Evolutionary conservation across 202 grass and related monocot genomes (phyloP).

Genomic region (Setaria viridis): DNA sequence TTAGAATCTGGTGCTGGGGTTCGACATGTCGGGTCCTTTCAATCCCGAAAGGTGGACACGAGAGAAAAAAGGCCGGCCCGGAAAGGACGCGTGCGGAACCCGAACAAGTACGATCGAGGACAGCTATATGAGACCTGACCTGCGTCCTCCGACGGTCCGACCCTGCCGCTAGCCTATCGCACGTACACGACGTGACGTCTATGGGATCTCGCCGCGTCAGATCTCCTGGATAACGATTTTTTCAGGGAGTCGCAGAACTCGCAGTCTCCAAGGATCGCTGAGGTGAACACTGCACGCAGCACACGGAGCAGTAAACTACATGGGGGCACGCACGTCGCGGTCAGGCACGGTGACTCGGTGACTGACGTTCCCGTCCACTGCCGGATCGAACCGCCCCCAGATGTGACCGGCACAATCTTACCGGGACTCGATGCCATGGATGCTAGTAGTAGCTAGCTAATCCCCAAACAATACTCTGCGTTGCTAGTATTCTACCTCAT

Average conservation of each 20-base stretch:
- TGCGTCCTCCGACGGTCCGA: background rate
- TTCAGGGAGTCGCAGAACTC: background rate
- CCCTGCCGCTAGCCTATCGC: background rate
- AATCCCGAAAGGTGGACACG: background rate
- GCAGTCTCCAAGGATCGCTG: background rate
- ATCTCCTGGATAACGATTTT: background rate
- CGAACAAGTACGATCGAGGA: slow-evolving; percentile 2
- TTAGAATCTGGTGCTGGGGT: background rate
- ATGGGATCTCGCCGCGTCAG: background rate
- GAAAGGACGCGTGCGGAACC: slow-evolving; percentile 42
- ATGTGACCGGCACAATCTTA: slow-evolving; percentile 21
- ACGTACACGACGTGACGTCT: background rate
- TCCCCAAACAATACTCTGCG: background rate
- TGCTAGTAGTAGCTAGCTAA: background rate
- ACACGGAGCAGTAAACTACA: background rate
- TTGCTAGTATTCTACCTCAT: too few relatives aligned
- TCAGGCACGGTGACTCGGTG: background rate
- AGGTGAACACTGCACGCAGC: background rate
- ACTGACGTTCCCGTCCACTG: background rate
- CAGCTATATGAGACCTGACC: background rate
- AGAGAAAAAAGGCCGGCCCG: background rate
- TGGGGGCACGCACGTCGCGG: background rate
- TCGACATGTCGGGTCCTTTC: slow-evolving; percentile 12
- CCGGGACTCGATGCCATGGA: slow-evolving; percentile 8
- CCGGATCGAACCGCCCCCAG: slow-evolving; percentile 31